These are phyloP conservation scores for Drechmeria coniospora DNA, from an alignment of 2,329 filamentous ascomycete species.

Conservation along the genomic window DNA sequence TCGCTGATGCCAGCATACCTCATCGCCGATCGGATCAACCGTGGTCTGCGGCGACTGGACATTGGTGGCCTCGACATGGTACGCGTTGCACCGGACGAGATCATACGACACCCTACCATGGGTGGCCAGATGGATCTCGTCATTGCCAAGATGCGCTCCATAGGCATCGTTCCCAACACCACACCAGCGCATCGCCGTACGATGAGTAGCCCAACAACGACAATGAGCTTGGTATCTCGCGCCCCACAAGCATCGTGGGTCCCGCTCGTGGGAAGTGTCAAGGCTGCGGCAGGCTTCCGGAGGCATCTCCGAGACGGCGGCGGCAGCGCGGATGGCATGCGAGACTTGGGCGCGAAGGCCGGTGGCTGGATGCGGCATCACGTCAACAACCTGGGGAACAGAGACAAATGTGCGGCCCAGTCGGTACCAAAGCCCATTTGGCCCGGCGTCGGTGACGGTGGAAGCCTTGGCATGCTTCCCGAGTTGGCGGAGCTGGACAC, in stretches of 20 bases:
- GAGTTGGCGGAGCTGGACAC: not conserved
- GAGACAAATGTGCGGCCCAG: not conserved
- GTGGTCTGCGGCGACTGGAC: constrained; percentile 20
- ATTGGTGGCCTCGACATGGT: constrained; percentile 22
- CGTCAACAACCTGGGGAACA: constrained; percentile 5
- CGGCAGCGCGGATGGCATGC: constrained; percentile 6
- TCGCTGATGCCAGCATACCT: constrained; percentile 32
- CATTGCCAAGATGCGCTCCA: constrained; percentile 10
- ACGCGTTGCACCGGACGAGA: constrained; percentile 28
- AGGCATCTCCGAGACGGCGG: not conserved
- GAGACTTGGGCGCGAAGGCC: constrained; percentile 10
- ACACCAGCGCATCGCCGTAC: constrained; percentile 7
- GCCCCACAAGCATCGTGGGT: constrained; percentile 4
- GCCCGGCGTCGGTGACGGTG: not conserved
- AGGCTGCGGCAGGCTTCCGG: not conserved
- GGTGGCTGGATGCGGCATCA: constrained; percentile 14
- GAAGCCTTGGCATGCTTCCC: not conserved
- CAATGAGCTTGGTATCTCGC: too few relatives aligned
- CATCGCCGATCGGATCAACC: constrained; percentile 29
- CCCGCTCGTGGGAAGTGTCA: constrained; percentile 3
- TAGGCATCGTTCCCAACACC: constrained; percentile 3
- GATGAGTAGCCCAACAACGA: constrained; percentile 1
- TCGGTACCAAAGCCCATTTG: not conserved
- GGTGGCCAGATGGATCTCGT: constrained; percentile 30
- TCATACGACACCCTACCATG: constrained; percentile 35